Conservation (phyloP, 768 basidiomycete genomes). For the Boletus vinaceobasis region DNA sequence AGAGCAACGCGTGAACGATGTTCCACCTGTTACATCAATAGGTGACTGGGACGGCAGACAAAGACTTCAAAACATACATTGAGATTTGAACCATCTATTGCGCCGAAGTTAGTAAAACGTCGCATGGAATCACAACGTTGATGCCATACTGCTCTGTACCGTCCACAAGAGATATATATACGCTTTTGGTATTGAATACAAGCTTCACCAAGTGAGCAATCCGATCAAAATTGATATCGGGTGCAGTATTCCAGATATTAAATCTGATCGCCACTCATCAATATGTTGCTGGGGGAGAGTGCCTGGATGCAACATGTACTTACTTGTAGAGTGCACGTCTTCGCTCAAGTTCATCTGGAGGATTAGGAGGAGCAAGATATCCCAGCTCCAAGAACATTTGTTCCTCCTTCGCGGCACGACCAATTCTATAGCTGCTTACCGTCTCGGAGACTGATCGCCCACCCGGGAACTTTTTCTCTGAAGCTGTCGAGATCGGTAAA, state of each 20-base stretch:
- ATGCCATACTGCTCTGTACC: constrained; percentile 70
- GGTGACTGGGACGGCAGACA: background rate
- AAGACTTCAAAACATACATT: constrained; percentile 48
- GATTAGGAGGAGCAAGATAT: constrained; percentile 77
- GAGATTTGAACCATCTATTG: constrained; percentile 82
- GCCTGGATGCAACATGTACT: constrained; percentile 16
- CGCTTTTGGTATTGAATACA: constrained; percentile 88
- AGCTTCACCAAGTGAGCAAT: constrained; percentile 91
- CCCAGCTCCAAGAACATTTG: constrained; percentile 61
- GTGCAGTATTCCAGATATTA: constrained; percentile 83
- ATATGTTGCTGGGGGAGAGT: background rate
- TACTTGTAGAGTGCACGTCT: constrained; percentile 83
- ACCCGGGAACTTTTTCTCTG: constrained; percentile 32
- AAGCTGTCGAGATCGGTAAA: constrained; percentile 42
- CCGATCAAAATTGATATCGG: constrained; percentile 89
- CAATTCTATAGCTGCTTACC: constrained; percentile 33
- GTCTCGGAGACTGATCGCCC: constrained; percentile 35
- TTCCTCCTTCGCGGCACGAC: constrained; percentile 62
- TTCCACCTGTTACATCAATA: constrained; percentile 38
- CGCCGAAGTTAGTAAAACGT: constrained; percentile 7
- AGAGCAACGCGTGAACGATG: constrained; percentile 41
- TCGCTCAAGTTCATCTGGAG: constrained; percentile 80
- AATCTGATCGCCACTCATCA: constrained; percentile 49
- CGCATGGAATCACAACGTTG: constrained; percentile 1
- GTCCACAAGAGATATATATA: constrained; percentile 80